Percentiles rank a stretch among this genome's conserved stretches.
phyloP scores from a whole-genome alignment of 768 basidiomycete genomes.

The Trametes cingulata region DNA sequence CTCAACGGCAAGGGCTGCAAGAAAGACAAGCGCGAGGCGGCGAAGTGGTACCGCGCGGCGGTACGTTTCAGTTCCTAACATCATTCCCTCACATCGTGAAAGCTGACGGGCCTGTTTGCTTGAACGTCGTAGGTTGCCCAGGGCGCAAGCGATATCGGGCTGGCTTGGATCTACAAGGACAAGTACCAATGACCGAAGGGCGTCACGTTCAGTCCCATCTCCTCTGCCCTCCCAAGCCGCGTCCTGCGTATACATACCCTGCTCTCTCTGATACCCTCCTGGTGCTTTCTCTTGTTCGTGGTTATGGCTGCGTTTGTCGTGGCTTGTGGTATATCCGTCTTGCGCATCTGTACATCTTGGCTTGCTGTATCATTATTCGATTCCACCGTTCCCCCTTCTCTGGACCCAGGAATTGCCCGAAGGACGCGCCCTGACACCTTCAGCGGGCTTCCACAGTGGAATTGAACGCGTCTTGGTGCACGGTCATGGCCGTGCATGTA shows the following conservation, averaged over 20 bases:
- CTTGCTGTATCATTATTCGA: slow-evolving; percentile 13
- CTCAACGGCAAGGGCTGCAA: slow-evolving; percentile 88
- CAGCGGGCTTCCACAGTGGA: too few species aligned
- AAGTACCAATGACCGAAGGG: slow-evolving; percentile 51
- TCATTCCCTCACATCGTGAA: not conserved
- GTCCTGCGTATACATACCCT: not conserved
- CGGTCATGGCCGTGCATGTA: too few species aligned
- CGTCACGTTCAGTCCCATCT: not conserved
- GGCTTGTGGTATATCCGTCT: not conserved
- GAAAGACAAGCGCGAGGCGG: slow-evolving; percentile 83
- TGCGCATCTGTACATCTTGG: not conserved
- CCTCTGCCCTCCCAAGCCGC: not conserved
- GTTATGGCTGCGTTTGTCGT: too few species aligned
- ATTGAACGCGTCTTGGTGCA: too few species aligned
- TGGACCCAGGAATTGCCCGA: too few species aligned
- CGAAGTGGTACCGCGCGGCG: slow-evolving; percentile 89
- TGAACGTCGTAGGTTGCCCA: slow-evolving; percentile 50
- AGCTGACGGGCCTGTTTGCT: not conserved
- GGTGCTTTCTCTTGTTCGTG: too few species aligned
- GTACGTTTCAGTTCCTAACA: slow-evolving; percentile 39
- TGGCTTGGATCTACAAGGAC: slow-evolving; percentile 92
- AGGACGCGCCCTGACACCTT: too few species aligned
- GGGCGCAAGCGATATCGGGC: slow-evolving; percentile 78
- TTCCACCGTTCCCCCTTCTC: not conserved
- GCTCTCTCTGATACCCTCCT: not conserved